These are phyloP conservation scores for Linum usitatissimum DNA, from an alignment of 345 rosid species.

Conservation along the genomic window DNA sequence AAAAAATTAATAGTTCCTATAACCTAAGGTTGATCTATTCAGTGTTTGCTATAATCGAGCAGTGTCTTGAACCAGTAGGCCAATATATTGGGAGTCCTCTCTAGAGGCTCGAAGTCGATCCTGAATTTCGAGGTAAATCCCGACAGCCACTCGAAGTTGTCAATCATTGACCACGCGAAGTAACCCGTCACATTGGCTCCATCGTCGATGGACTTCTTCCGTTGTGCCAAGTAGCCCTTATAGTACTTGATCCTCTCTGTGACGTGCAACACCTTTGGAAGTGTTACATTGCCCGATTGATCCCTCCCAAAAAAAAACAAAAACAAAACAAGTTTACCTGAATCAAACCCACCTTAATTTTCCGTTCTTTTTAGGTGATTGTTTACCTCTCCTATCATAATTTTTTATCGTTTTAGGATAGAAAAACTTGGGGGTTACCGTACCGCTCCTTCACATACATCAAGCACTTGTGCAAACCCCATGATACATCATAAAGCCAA, in stretches of 20 bases:
- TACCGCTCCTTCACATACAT: conserved; percentile 79
- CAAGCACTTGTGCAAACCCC: conserved; percentile 89
- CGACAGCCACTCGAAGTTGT: conserved; percentile 85
- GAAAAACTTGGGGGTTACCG: conserved; percentile 66
- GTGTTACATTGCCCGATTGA: conserved; percentile 69
- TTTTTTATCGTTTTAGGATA: conserved; percentile 69
- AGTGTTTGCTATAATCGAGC: conserved; percentile 18
- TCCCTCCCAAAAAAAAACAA: conserved; percentile 54
- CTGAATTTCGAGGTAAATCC: conserved; percentile 94
- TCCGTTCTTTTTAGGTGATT: neutral
- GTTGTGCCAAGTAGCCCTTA: conserved; percentile 55
- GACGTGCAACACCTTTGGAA: conserved; percentile 58
- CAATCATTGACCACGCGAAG: conserved; percentile 91
- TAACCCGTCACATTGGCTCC: conserved; percentile 82
- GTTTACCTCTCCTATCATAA: too few species aligned
- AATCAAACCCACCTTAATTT: neutral
- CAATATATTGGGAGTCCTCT: conserved; percentile 85
- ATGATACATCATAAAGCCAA: conserved; percentile 90
- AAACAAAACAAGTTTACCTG: neutral
- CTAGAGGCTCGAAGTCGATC: conserved; percentile 52
- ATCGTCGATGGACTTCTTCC: conserved; percentile 69
- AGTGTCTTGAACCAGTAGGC: conserved; percentile 77
- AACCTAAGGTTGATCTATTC: too few species aligned
- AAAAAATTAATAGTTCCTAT: too few species aligned
- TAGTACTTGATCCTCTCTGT: conserved; percentile 69